Percentiles rank a stretch among this genome's conserved stretches.
Evolutionary conservation across 2,329 filamentous ascomycete genomes (phyloP).

Genomic region (Colletotrichum sublineola): DNA sequence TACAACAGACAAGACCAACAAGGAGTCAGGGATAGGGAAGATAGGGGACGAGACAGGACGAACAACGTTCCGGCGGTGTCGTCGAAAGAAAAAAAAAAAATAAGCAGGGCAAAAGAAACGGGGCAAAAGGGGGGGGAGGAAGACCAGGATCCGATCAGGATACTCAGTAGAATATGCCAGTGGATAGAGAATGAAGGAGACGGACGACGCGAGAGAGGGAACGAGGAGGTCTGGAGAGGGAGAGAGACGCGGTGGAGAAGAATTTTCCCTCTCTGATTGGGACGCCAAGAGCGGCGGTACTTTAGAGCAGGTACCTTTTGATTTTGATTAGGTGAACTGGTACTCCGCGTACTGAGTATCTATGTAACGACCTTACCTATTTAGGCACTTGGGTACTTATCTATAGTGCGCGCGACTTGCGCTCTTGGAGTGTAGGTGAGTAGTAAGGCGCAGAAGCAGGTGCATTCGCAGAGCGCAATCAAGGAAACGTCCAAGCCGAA

Average conservation of each 20-base stretch:
- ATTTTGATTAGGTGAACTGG: too few species aligned
- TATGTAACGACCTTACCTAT: too few species aligned
- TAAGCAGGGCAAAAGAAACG: conserved; percentile 30
- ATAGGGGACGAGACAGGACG: conserved; percentile 39
- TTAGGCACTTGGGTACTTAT: too few species aligned
- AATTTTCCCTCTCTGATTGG: conserved; percentile 18
- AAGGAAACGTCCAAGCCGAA: background rate
- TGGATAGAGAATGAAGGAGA: conserved; percentile 23
- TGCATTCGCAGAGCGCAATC: background rate
- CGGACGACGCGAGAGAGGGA: background rate
- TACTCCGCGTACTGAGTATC: too few species aligned
- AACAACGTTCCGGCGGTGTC: conserved; percentile 41
- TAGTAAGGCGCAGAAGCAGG: background rate
- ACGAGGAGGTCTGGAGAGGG: background rate
- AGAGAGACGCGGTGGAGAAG: conserved; percentile 13
- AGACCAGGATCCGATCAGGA: conserved; percentile 30
- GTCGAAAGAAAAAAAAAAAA: conserved; percentile 19
- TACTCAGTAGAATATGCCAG: background rate
- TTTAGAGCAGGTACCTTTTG: conserved; percentile 2
- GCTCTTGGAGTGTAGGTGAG: background rate
- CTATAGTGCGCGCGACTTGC: background rate
- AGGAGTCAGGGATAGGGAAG: conserved; percentile 30
- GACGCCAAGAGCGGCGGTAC: conserved; percentile 21
- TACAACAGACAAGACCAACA: conserved; percentile 17
- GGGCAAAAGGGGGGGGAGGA: conserved; percentile 31